A percentile compares a stretch with the other conserved stretches of the same genome.
Evolutionary conservation across 495 filamentous ascomycete species (phyloP).

Genomic region (Symbiotaphrina buchneri): DNA sequence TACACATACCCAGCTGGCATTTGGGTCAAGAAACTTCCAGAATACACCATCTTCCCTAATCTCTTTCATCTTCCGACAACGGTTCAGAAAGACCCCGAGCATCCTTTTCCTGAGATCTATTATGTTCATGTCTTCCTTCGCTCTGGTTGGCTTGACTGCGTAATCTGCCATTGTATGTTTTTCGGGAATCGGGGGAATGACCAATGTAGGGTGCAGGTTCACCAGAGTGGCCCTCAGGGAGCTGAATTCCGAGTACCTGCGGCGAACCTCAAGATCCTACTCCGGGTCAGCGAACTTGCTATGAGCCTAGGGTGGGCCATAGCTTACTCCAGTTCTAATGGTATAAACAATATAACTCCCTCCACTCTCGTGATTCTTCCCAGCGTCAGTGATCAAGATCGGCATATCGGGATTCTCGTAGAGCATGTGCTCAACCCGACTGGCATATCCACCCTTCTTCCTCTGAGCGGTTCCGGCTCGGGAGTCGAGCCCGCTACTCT

Average conservation of each 20-base stretch:
- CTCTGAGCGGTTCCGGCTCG: conserved; percentile 12
- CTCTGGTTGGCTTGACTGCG: conserved; percentile 89
- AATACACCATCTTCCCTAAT: conserved; percentile 85
- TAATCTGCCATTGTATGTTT: conserved; percentile 98
- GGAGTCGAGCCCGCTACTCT: conserved; percentile 11
- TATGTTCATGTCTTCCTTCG: conserved; percentile 88
- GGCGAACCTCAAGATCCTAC: conserved; percentile 83
- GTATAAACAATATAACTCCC: conserved; percentile 93
- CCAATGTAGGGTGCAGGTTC: conserved; percentile 75
- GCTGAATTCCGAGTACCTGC: conserved; percentile 94
- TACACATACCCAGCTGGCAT: conserved; percentile 80
- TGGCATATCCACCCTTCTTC: conserved; percentile 76
- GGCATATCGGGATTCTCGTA: conserved; percentile 81
- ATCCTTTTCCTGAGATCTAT: conserved; percentile 93
- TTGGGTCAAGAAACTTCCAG: conserved; percentile 94
- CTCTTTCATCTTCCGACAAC: conserved; percentile 81
- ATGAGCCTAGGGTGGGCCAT: neutral
- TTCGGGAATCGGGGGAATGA: conserved; percentile 92
- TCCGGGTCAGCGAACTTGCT: neutral
- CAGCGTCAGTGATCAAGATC: conserved; percentile 79
- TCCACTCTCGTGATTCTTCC: conserved; percentile 79
- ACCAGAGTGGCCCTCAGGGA: conserved; percentile 74
- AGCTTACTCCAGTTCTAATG: conserved; percentile 71
- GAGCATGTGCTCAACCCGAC: conserved; percentile 85
- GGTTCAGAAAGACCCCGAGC: conserved; percentile 83